Evolutionary conservation across 1,139 yeast species (phyloP).

Genomic region (Protomyces arabidopsidicola): DNA sequence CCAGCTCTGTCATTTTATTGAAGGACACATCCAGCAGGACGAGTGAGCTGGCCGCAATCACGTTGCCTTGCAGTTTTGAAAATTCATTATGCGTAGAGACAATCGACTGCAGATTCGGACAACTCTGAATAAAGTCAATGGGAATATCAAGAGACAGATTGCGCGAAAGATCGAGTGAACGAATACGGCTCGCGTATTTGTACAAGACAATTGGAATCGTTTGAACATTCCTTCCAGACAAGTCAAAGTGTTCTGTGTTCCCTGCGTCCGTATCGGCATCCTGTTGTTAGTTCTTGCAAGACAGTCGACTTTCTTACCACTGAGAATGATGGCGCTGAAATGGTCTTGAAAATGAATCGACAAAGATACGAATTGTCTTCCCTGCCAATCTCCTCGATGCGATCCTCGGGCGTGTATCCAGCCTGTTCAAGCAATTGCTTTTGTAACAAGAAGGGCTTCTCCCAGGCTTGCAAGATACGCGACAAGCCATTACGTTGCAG

Average conservation of each 20-base stretch:
- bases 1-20: slow-evolving; percentile 39
- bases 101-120: slow-evolving; percentile 63
- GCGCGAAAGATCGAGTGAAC: slow-evolving; percentile 74
- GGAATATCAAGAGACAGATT: slow-evolving; percentile 85
- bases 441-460: slow-evolving; percentile 74
- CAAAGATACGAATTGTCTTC: slow-evolving; percentile 83
- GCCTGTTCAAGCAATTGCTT: slow-evolving; percentile 65
- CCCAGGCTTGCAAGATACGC: slow-evolving; percentile 65
- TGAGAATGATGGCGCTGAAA: slow-evolving; percentile 28
- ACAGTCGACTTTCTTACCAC: neutral
- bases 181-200: slow-evolving; percentile 76
- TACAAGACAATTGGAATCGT: slow-evolving; percentile 81
- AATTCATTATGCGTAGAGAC: slow-evolving; percentile 71
- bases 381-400: slow-evolving; percentile 72
- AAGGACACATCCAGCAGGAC: slow-evolving; percentile 59
- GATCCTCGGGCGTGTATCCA: slow-evolving; percentile 76
- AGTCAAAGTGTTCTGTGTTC: slow-evolving; percentile 71
- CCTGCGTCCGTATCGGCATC: slow-evolving; percentile 53
- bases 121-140: slow-evolving; percentile 76
- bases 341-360: slow-evolving; percentile 49
- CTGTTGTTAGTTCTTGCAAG: slow-evolving; percentile 2
- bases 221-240: slow-evolving; percentile 69
- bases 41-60: slow-evolving; percentile 64
- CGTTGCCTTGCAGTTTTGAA: slow-evolving; percentile 65
- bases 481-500: slow-evolving; percentile 74